Conservation (phyloP, 768 basidiomycete species). For the Lentinula detonsa region DNA sequence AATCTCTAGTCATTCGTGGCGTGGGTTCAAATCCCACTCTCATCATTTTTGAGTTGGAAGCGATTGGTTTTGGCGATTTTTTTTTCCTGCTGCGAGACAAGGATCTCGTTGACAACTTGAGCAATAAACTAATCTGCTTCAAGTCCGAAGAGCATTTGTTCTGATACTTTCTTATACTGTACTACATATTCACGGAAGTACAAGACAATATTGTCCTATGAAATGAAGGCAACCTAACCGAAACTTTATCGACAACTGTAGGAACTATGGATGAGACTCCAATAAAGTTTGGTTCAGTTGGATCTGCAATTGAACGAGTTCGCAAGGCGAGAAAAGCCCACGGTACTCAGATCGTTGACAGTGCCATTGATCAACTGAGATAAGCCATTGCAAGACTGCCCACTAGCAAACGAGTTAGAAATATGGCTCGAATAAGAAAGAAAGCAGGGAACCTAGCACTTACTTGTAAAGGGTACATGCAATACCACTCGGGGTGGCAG, state of each 20-base stretch:
- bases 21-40: constrained; percentile 3
- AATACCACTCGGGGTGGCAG: not conserved
- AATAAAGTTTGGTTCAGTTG: not conserved
- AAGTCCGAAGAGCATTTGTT: too few species aligned
- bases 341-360: constrained; percentile 8
- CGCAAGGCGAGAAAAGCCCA: constrained; percentile 8
- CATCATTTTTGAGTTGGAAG: not conserved
- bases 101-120: too few species aligned
- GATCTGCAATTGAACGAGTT: constrained; percentile 11
- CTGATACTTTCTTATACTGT: too few species aligned
- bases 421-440: too few species aligned
- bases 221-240: too few species aligned
- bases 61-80: not conserved
- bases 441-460: not conserved
- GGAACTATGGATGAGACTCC: not conserved
- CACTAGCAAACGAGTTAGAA: constrained; percentile 1
- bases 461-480: constrained; percentile 12
- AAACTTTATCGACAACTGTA: not conserved
- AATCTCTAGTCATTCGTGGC: constrained; percentile 1
- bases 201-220: too few species aligned
- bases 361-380: constrained; percentile 12
- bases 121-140: too few species aligned
- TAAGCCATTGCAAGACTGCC: constrained; percentile 7
- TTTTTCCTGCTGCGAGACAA: not conserved
- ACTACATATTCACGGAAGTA: too few species aligned